Conservation (phyloP, 805 yeast genomes). For the Barnettozyma vustinii region DNA sequence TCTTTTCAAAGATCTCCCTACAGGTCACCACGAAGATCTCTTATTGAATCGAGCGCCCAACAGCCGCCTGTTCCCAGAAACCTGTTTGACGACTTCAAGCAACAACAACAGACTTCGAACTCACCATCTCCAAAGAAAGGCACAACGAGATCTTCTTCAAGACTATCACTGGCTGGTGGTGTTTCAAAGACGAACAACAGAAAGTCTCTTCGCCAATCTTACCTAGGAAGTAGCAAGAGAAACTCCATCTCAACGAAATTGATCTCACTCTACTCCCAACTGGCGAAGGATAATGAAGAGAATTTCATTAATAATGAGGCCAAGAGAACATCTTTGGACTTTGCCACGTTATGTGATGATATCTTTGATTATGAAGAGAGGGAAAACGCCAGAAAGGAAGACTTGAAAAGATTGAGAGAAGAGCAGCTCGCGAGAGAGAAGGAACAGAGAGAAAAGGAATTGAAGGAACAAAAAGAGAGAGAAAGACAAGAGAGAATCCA, state of each 20-base stretch:
- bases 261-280: conserved; percentile 66
- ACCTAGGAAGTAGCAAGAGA: conserved; percentile 42
- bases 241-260: conserved; percentile 69
- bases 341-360: conserved; percentile 72
- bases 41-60: conserved; percentile 16
- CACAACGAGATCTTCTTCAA: conserved; percentile 9
- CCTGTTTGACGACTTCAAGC: conserved; percentile 13
- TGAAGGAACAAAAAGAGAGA: conserved; percentile 13
- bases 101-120: conserved; percentile 10
- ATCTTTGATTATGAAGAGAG: conserved; percentile 67
- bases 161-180: conserved; percentile 6
- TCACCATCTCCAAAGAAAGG: conserved; percentile 5
- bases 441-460: conserved; percentile 20
- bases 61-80: conserved; percentile 23
- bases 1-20: conserved; percentile 32
- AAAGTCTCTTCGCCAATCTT: conserved; percentile 31
- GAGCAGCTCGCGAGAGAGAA: conserved; percentile 20
- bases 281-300: conserved; percentile 57
- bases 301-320: conserved; percentile 68
- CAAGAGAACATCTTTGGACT: conserved; percentile 70
- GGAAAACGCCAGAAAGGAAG: conserved; percentile 47
- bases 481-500: conserved; percentile 4
- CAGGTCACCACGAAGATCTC: conserved; percentile 22
- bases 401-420: conserved; percentile 23
- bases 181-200: conserved; percentile 15